A percentile compares a stretch with the other conserved stretches of the same genome.
Conservation (phyloP, 306 rosid species). For the Cajanus cajan region DNA sequence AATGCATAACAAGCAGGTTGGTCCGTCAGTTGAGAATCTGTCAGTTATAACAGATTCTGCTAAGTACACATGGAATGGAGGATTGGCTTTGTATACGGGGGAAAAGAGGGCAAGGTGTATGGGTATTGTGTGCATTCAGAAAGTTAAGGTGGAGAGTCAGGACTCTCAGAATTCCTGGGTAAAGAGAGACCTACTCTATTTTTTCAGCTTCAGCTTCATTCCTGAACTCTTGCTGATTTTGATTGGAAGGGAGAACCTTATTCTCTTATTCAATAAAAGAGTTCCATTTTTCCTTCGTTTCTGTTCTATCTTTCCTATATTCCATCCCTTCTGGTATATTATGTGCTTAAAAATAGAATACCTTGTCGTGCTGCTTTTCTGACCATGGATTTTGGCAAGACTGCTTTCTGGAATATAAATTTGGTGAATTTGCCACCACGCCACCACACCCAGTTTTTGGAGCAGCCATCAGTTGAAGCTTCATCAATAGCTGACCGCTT, state of each 20-base stretch:
- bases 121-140: not conserved
- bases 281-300: not conserved
- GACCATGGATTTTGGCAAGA: slow-evolving; percentile 56
- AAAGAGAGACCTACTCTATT: not conserved
- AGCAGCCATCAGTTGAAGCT: slow-evolving; percentile 42
- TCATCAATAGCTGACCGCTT: slow-evolving; percentile 67
- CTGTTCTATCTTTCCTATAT: not conserved
- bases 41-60: not conserved
- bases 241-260: not conserved
- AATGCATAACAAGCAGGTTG: not conserved
- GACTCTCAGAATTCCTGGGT: not conserved
- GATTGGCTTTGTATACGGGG: not conserved
- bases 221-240: not conserved
- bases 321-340: not conserved
- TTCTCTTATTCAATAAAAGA: not conserved
- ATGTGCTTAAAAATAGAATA: slow-evolving; percentile 30
- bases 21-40: not conserved
- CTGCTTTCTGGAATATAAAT: slow-evolving; percentile 72
- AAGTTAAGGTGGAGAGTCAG: not conserved
- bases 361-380: slow-evolving; percentile 89
- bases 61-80: not conserved
- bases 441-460: slow-evolving; percentile 71
- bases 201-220: not conserved
- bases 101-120: not conserved
- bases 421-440: slow-evolving; percentile 73